Evolutionary conservation across 495 filamentous ascomycete species (phyloP), one percentile per base, ranked within the genome.

Genomic region (Rusavskia elegans): DNA sequence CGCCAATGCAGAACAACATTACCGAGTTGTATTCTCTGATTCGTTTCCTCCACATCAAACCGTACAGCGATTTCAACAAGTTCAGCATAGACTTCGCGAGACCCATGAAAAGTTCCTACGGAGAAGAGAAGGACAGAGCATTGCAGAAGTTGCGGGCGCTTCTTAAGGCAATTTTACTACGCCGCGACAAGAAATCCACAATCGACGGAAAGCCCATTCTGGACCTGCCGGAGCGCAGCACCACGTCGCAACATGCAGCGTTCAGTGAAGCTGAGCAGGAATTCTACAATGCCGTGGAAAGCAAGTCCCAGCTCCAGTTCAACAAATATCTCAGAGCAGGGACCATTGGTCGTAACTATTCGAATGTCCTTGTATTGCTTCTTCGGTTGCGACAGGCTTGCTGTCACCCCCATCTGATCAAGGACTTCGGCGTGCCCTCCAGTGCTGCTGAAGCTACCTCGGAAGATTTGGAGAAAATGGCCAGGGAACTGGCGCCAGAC

Each of bases 1-100:
- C 88, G 0, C 92, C 92, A 0, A 93, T 95, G 81, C 89, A 92
- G 82, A 97, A 98, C 59, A 79, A 72, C 14, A 78, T 90, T 2
- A 72, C 75, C 30, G 92, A 96, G 60, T 67, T 95, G n/a, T 89
- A 79, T 59, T 82, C 88, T 3, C 69, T 96, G 32, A 72, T 98
- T 48, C 75, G 73, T 21, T 98, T 96, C 64, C 71, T 96, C 44
- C 71, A 77, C 3, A 92, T 93, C 57, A 40, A 71, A 42, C 89
- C 90, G n/a, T 97, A 89, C 63, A 73, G 74, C 53, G 74, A 80
- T 2, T 73, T 72, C 62, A 65, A 74, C 1, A 70, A 69, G 20
- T 95, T 93, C 63, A 42, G n/a, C 9, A 49, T 71, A 64, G 64
- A 72, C 23, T 81, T 82, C 55, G 66, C 66, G 5, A 64, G 61